These are phyloP conservation scores for Stachybotrys elegans DNA, from an alignment of 2,329 filamentous ascomycete species.

Conservation along the genomic window DNA sequence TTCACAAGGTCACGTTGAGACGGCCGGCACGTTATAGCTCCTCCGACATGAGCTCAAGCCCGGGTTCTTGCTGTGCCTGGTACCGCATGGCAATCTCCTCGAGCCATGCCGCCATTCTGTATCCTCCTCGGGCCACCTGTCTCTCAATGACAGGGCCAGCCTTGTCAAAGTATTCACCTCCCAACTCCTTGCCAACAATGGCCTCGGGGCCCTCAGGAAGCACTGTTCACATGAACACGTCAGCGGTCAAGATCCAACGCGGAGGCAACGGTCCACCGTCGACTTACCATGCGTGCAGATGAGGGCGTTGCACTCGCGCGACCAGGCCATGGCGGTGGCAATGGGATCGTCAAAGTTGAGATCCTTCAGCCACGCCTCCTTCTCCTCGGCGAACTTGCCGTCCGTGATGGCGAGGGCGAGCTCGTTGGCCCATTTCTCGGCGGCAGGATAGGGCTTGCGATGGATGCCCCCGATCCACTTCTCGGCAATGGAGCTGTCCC, in stretches of 20 bases:
- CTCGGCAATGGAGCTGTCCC: slow-evolving; percentile 67
- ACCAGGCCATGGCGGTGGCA: slow-evolving; percentile 58
- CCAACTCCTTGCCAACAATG: slow-evolving; percentile 55
- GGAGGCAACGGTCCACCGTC: slow-evolving; percentile 1
- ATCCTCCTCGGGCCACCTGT: slow-evolving; percentile 64
- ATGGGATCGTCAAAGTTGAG: slow-evolving; percentile 49
- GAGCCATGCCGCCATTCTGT: slow-evolving; percentile 62
- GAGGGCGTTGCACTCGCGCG: slow-evolving; percentile 55
- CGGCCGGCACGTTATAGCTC: slow-evolving; percentile 28
- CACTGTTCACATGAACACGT: slow-evolving; percentile 39
- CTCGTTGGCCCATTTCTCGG: slow-evolving; percentile 50
- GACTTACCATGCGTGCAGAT: slow-evolving; percentile 56
- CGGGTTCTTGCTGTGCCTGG: slow-evolving; percentile 15
- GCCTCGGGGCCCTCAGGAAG: slow-evolving; percentile 55
- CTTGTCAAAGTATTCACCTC: slow-evolving; percentile 57
- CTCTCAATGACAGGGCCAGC: slow-evolving; percentile 61
- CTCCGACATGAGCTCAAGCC: slow-evolving; percentile 14
- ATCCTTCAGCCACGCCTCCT: slow-evolving; percentile 51
- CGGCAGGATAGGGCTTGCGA: slow-evolving; percentile 44
- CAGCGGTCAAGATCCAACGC: neutral
- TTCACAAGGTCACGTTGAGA: neutral
- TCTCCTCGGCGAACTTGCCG: slow-evolving; percentile 49
- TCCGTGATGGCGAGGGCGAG: slow-evolving; percentile 49
- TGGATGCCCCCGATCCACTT: slow-evolving; percentile 53
- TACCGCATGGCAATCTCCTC: slow-evolving; percentile 51